Evolutionary conservation across 768 basidiomycete genomes (phyloP).

Genomic region (Amanita fuliginea): DNA sequence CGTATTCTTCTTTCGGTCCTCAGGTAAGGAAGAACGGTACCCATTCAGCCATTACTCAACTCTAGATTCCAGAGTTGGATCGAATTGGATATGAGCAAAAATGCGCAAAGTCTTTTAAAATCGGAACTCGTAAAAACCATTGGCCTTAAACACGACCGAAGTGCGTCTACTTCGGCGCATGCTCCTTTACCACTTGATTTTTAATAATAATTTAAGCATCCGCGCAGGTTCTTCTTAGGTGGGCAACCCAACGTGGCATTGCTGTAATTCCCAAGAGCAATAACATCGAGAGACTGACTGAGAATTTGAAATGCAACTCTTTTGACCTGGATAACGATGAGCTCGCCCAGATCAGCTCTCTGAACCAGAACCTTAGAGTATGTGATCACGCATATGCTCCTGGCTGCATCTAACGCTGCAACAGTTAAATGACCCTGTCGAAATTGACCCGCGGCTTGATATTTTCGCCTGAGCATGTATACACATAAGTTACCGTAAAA

Average conservation of each 20-base stretch:
- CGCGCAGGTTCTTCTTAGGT: constrained; percentile 68
- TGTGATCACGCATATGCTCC: constrained; percentile 11
- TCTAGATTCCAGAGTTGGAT: constrained; percentile 32
- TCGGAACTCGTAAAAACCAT: constrained; percentile 33
- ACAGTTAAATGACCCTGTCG: constrained; percentile 61
- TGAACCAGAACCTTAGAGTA: constrained; percentile 59
- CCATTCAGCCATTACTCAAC: constrained; percentile 10
- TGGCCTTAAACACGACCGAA: constrained; percentile 40
- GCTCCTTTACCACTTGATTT: background rate
- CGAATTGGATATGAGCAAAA: constrained; percentile 55
- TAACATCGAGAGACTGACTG: constrained; percentile 27
- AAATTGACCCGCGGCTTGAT: constrained; percentile 51
- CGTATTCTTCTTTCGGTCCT: constrained; percentile 45
- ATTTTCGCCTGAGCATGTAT: constrained; percentile 51
- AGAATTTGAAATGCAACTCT: constrained; percentile 33
- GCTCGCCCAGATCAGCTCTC: constrained; percentile 38
- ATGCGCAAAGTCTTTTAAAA: constrained; percentile 37
- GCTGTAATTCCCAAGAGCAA: constrained; percentile 72
- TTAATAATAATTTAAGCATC: constrained; percentile 19
- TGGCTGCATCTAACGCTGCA: background rate
- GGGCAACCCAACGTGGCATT: constrained; percentile 62
- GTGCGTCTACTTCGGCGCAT: constrained; percentile 20
- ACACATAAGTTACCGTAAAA: background rate
- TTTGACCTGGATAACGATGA: constrained; percentile 49
- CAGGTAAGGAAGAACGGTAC: constrained; percentile 15